Conservation (phyloP, 345 rosid genomes). For the Bretschneidera sinensis region DNA sequence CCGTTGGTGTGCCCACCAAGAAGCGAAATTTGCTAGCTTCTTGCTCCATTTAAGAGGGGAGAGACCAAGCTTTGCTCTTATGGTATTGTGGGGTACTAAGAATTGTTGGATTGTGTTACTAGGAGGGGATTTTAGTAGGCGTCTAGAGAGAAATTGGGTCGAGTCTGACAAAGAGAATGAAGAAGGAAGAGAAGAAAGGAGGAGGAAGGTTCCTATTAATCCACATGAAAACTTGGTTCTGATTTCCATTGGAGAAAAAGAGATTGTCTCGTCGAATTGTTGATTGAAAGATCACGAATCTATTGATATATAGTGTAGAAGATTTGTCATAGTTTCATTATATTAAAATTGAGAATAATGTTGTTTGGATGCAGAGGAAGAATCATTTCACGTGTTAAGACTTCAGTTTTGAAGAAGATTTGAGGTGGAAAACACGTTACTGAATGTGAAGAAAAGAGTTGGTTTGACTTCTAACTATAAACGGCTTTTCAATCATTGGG, state of each 20-base stretch:
- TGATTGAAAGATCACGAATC: background rate
- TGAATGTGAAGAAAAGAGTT: conserved; percentile 5
- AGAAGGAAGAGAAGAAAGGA: conserved; percentile 19
- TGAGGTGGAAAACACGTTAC: conserved; percentile 32
- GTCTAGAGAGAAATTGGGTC: conserved; percentile 14
- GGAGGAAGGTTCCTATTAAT: conserved; percentile 18
- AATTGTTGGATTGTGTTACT: background rate
- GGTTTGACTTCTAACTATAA: background rate
- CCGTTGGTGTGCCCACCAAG: conserved; percentile 34
- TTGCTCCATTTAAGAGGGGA: conserved; percentile 57
- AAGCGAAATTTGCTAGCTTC: conserved; percentile 43
- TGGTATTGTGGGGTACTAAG: conserved; percentile 40
- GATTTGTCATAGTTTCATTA: background rate
- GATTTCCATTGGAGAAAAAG: conserved; percentile 9
- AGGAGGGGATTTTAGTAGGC: conserved; percentile 1
- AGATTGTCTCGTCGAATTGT: too few relatives aligned
- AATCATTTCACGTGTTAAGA: conserved; percentile 25
- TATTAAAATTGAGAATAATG: background rate
- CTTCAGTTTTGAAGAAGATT: conserved; percentile 8
- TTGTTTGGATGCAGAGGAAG: conserved; percentile 12
- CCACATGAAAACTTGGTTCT: conserved; percentile 11
- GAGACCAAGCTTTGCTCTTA: conserved; percentile 40
- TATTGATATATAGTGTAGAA: background rate
- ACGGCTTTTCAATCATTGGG: too few relatives aligned
- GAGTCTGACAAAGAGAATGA: conserved; percentile 7